Evolutionary conservation across 805 yeast genomes (phyloP).

Genomic region (Wickerhamiella vanderwaltii): DNA sequence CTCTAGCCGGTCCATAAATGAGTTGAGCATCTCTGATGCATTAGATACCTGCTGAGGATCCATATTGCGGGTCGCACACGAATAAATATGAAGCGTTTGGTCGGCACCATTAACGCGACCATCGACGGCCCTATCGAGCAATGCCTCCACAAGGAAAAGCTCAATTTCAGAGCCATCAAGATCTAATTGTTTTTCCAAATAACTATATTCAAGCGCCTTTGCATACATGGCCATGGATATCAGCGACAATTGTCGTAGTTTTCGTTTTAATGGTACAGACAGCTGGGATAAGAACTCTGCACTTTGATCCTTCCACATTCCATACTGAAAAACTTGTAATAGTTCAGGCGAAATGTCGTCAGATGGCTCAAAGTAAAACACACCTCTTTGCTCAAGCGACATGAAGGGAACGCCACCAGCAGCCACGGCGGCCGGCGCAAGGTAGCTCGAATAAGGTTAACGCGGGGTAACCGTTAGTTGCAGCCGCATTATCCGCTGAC

Average conservation of each 20-base stretch:
- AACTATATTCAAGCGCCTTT: not conserved
- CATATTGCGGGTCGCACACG: slow-evolving; percentile 7
- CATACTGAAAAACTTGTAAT: not conserved
- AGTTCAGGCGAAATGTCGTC: not conserved
- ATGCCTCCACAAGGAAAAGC: slow-evolving; percentile 7
- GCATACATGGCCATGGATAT: slow-evolving; percentile 2
- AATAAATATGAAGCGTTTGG: slow-evolving; percentile 6
- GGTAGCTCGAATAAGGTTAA: no score
- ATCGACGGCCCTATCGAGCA: slow-evolving; percentile 10
- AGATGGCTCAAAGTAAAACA: slow-evolving; percentile 4
- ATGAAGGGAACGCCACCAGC: not conserved
- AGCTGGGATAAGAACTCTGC: slow-evolving; percentile 2
- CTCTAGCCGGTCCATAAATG: slow-evolving; percentile 9
- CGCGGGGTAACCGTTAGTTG: no score
- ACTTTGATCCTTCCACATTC: not conserved
- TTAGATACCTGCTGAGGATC: not conserved
- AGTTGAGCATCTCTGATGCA: not conserved
- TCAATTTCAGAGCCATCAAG: not conserved
- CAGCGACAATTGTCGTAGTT: slow-evolving; percentile 9
- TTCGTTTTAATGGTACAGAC: not conserved
- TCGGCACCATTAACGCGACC: slow-evolving; percentile 9
- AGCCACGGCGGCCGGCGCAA: not conserved
- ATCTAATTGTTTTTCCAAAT: not conserved
- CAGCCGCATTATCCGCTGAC: no score
- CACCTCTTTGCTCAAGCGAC: slow-evolving; percentile 9